Base-by-base conservation (phyloP, 768 basidiomycete genomes). In the Glaciozyma martinii region DNA sequence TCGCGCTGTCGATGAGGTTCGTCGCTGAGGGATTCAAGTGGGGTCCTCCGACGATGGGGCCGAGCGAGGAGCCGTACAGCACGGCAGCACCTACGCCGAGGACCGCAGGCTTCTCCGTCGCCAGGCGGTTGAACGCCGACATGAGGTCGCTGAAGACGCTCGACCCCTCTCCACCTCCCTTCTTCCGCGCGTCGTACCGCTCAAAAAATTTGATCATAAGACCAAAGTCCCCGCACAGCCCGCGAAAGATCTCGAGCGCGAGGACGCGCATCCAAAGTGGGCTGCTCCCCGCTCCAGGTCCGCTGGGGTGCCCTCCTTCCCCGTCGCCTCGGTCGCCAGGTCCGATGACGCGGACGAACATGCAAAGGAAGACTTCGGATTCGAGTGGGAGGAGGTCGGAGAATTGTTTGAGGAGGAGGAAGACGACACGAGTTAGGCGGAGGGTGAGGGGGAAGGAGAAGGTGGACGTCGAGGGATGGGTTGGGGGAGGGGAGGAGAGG, bases 321-420 rank as follows among this genome's bases (percentile, higher is more conserved):
- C 67, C 71, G 12, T 71, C 66, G n/a, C 73, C 73, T 0, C 52
- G 50, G 25, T 80, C 79, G 10, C 79, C 80, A 18, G 78, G 70
- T 0, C 47, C 74, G 60, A 80, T 73, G 59, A 81, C 66, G 60
- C 74, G 74, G 62, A 80, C 76, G 42, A 81, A 74, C 60, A 80
- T 74, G 78, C 83, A 83, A 16, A 92, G 79, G 77, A 97, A 94
- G 0, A 89, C 87, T 74, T 95, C 91, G 0, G 88, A 81, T 76
- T 97, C 91, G 0, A 85, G 86, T 60, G 81, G 80, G 54, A 99
- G 80, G 71, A 94, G 86, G 44, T 80, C 78, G 3, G 86, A 86
- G 76, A 95, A 97, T 59, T 92, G 89, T 70, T 94, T 93, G 62
- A 97, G 81, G 10, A 98, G 82, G 47, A 97, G 81, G 78, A 93